These are phyloP conservation scores for Keithomyces neogunnii DNA, from an alignment of 2,329 filamentous ascomycete genomes.

Conservation along the genomic window DNA sequence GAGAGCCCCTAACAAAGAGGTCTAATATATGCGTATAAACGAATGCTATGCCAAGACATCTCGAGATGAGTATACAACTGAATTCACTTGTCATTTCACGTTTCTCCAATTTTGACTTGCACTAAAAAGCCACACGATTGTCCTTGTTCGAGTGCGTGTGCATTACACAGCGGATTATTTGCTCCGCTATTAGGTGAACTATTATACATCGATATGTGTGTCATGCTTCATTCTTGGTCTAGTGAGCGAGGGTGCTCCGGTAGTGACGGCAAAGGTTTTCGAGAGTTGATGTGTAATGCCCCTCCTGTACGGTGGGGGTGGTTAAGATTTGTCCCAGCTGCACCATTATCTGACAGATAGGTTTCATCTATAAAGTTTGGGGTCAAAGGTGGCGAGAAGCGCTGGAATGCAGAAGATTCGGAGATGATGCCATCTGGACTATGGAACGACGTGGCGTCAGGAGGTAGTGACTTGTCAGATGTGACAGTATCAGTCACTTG, in stretches of 20 bases:
- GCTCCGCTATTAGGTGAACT: background rate
- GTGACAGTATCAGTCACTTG: background rate
- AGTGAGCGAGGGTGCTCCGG: slow-evolving; percentile 12
- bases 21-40: too few relatives aligned
- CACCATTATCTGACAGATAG: slow-evolving; percentile 4
- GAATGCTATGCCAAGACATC: too few relatives aligned
- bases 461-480: background rate
- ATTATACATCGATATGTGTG: background rate
- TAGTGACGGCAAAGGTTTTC: slow-evolving; percentile 31
- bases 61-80: too few relatives aligned
- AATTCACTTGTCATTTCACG: too few relatives aligned
- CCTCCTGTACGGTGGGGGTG: slow-evolving; percentile 1
- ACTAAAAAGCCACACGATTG: too few relatives aligned
- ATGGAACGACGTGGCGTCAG: background rate
- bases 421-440: slow-evolving; percentile 8
- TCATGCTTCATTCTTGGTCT: slow-evolving; percentile 12
- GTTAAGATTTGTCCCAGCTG: background rate
- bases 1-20: too few relatives aligned
- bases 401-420: slow-evolving; percentile 12
- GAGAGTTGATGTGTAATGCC: slow-evolving; percentile 14
- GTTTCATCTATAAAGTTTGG: slow-evolving; percentile 12
- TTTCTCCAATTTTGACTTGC: too few relatives aligned
- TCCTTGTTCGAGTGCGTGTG: too few relatives aligned
- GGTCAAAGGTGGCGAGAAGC: slow-evolving; percentile 19
- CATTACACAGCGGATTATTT: too few relatives aligned